Percentiles rank a stretch among this genome's conserved stretches.
Evolutionary conservation across 306 rosid genomes (phyloP).

Genomic region (Casuarina cunninghamiana): DNA sequence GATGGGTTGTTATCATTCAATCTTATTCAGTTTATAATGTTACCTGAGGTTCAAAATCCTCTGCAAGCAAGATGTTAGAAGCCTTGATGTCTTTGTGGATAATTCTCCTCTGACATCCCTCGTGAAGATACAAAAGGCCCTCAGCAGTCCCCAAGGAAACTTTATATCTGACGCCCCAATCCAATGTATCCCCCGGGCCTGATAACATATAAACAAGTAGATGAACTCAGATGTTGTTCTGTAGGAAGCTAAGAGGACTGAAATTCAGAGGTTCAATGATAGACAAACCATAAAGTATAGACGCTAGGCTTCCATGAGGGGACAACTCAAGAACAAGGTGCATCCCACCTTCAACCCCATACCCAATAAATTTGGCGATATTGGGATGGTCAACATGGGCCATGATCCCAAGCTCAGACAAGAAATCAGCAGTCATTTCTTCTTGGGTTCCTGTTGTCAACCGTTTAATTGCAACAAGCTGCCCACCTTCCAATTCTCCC

Average conservation of each 20-base stretch:
- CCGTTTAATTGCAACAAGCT: conserved; percentile 73
- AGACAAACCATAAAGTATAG: conserved; percentile 79
- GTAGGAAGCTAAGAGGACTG: conserved; percentile 5
- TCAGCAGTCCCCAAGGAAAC: conserved; percentile 82
- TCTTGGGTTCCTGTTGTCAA: conserved; percentile 77
- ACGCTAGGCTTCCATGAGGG: conserved; percentile 88
- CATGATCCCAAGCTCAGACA: conserved; percentile 95
- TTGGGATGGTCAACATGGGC: conserved; percentile 98
- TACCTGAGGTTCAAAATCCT: conserved; percentile 97
- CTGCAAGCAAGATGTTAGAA: conserved; percentile 81
- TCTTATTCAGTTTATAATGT: conserved; percentile 13
- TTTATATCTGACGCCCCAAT: conserved; percentile 73
- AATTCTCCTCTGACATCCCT: conserved; percentile 91
- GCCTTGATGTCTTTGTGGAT: conserved; percentile 98
- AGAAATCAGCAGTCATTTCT: conserved; percentile 95
- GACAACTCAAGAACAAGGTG: conserved; percentile 93
- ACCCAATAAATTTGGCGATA: conserved; percentile 86
- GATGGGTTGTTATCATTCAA: not conserved
- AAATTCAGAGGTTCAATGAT: conserved; percentile 18
- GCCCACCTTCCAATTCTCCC: conserved; percentile 78
- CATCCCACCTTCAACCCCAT: conserved; percentile 99
- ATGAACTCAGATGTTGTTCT: conserved; percentile 3
- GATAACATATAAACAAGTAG: conserved; percentile 17
- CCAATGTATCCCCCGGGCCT: conserved; percentile 83
- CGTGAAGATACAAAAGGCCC: conserved; percentile 89